A percentile compares a stretch with the other conserved stretches of the same genome.
Evolutionary conservation across 805 yeast genomes (phyloP).

Genomic region (Hanseniaspora pseudoguilliermondii): DNA sequence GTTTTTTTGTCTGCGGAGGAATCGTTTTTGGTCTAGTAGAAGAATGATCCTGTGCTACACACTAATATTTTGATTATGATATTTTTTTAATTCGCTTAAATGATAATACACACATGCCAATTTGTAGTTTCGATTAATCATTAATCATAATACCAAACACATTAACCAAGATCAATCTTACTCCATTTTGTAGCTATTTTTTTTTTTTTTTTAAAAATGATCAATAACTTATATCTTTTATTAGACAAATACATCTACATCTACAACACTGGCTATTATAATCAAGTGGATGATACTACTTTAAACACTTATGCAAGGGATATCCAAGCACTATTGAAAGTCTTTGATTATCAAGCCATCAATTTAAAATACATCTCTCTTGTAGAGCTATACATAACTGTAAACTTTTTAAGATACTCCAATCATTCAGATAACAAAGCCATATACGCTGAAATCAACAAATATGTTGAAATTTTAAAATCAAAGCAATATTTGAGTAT

Average conservation of each 20-base stretch:
- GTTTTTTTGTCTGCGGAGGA: too few species aligned
- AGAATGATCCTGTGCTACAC: too few species aligned
- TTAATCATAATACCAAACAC: too few species aligned
- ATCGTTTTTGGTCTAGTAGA: too few species aligned
- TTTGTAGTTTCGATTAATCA: too few species aligned
- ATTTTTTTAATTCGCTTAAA: too few species aligned
- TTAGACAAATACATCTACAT: conserved; percentile 40
- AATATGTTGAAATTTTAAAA: conserved; percentile 30
- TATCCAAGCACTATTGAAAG: background rate
- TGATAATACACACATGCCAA: too few species aligned
- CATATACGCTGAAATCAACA: background rate
- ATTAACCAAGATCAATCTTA: too few species aligned
- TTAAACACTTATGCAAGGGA: background rate
- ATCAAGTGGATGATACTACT: conserved; percentile 15
- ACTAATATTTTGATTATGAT: too few species aligned
- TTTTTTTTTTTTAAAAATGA: background rate
- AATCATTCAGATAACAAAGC: background rate
- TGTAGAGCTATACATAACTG: conserved; percentile 58
- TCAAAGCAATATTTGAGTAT: conserved; percentile 49
- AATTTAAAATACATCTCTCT: conserved; percentile 39
- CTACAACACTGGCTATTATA: conserved; percentile 40
- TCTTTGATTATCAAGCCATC: conserved; percentile 4
- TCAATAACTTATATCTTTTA: background rate
- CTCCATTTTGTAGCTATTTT: too few species aligned
- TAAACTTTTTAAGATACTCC: conserved; percentile 20